These are phyloP conservation scores for Isoetes engelmannii DNA, from an alignment of 83 land plant genomes.

Conservation along the genomic window DNA sequence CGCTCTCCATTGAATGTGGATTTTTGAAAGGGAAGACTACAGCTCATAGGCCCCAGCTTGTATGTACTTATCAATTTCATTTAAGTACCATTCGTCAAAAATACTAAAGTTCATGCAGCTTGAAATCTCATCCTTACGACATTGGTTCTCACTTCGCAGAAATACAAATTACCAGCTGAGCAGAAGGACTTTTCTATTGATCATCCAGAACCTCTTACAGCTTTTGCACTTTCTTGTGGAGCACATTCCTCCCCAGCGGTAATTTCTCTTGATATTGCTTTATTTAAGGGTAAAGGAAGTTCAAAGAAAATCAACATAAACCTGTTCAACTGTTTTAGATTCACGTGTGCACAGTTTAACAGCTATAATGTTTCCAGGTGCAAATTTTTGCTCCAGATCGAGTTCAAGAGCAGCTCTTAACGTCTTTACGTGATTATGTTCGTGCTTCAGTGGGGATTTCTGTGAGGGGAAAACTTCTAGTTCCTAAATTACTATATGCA, in stretches of 20 bases:
- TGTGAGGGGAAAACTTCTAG: slow-evolving; percentile 51
- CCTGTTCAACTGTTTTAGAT: too few relatives aligned
- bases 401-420: slow-evolving; percentile 50
- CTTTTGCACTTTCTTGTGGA: slow-evolving; percentile 74
- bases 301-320: too few relatives aligned
- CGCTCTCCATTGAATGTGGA: slow-evolving; percentile 62
- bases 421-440: slow-evolving; percentile 56
- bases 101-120: too few relatives aligned
- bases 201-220: slow-evolving; percentile 45
- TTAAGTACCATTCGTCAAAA: too few relatives aligned
- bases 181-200: slow-evolving; percentile 57
- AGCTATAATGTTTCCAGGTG: slow-evolving; percentile 36
- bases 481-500: slow-evolving; percentile 29
- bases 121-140: slow-evolving; percentile 7
- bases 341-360: too few relatives aligned
- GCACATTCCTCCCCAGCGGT: slow-evolving; percentile 76
- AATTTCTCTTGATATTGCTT: background rate
- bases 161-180: slow-evolving; percentile 57
- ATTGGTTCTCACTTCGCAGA: slow-evolving; percentile 54
- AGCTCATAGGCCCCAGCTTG: slow-evolving; percentile 76
- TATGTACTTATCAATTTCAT: slow-evolving; percentile 19
- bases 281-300: too few relatives aligned
- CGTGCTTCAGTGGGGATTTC: slow-evolving; percentile 77
- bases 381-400: slow-evolving; percentile 47
- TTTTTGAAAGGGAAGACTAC: slow-evolving; percentile 73